Evolutionary conservation across 768 basidiomycete species (phyloP).

Genomic region (Pleurotus pulmonarius): DNA sequence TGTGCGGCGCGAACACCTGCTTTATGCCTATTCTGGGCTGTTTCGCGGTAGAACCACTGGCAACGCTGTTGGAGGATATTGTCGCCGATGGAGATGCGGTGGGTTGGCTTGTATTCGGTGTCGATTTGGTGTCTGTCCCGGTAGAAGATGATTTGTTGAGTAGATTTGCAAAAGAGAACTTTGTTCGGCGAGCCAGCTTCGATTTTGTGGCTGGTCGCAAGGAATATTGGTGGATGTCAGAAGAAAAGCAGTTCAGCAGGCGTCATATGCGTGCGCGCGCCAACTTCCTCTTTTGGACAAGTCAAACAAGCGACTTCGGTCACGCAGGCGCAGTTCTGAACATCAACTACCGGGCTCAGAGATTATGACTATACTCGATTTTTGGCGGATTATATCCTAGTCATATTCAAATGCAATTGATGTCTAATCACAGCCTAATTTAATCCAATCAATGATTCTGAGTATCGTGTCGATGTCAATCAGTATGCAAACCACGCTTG

Average conservation of each 20-base stretch:
- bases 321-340: no score
- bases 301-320: neutral
- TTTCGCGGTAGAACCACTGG: neutral
- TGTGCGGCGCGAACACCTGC: neutral
- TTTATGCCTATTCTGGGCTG: neutral
- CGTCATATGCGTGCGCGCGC: no score
- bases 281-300: neutral
- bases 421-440: no score
- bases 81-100: neutral
- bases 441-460: no score
- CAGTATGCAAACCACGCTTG: no score
- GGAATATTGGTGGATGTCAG: no score
- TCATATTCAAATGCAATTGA: no score
- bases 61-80: neutral
- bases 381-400: no score
- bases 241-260: no score
- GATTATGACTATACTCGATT: no score
- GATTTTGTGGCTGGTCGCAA: neutral
- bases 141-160: constrained; percentile 1
- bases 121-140: neutral
- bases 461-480: no score
- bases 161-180: constrained; percentile 2
- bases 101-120: neutral
- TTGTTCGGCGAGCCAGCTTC: constrained; percentile 6
- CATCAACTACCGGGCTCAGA: no score